Base-by-base conservation (phyloP, 192 early-diverging fungal genomes). In the Chytriomyces sp. region DNA sequence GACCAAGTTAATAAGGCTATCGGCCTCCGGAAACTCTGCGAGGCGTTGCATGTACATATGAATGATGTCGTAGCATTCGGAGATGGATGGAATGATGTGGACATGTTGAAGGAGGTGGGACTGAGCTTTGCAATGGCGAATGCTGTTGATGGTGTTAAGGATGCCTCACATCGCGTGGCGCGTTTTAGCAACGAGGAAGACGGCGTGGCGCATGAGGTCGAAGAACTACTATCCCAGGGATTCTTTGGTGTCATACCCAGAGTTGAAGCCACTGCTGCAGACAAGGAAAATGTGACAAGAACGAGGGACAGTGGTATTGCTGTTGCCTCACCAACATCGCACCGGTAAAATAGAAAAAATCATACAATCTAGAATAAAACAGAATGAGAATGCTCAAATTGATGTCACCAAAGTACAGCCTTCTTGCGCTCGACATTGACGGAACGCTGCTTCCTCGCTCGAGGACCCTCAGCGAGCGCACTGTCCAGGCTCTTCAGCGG, bases 311-410 rank as follows among this genome's bases (percentile, higher is more conserved):
- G n/a, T n/a, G n/a, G n/a, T n/a, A n/a, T n/a, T n/a, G n/a, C n/a
- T n/a, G n/a, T n/a, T n/a, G n/a, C n/a, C n/a, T n/a, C n/a, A n/a
- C n/a, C n/a, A n/a, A n/a, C n/a, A n/a, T n/a, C n/a, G n/a, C n/a
- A n/a, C n/a, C n/a, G n/a, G n/a, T n/a, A n/a, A n/a, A n/a, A n/a
- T n/a, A n/a, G n/a, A n/a, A n/a, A n/a, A n/a, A n/a, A n/a, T n/a
- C n/a, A n/a, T n/a, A n/a, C n/a, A n/a, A n/a, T n/a, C n/a, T 75
- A 36, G 64, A 74, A 10, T 17, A 31, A n/a, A 22, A 59, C 22
- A 62, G 68, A 30, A 17, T 17, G 52, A 10, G 26, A 39, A 8
- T 74, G 7, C 30, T 55, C 4, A n/a, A 12, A 32, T 31, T 38
- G 49, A 62, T 62, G 5, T 59, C n/a, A n/a, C n/a, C n/a, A n/a